These are phyloP conservation scores for Cryptosporidium parvum DNA, from an alignment of 169 alveolate species.

Conservation along the genomic window DNA sequence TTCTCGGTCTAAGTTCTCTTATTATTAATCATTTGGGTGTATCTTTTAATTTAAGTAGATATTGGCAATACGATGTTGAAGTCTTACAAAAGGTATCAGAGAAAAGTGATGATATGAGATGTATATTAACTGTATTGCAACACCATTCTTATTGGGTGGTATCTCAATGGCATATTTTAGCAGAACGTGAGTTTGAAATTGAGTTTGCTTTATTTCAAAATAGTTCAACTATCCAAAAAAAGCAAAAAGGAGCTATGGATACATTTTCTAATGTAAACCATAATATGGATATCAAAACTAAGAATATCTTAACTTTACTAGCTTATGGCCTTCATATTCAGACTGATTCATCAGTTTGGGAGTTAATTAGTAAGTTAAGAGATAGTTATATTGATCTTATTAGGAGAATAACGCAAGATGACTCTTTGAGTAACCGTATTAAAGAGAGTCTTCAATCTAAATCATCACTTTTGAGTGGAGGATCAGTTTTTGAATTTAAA, in stretches of 20 bases:
- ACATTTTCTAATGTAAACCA: not conserved
- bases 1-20: not conserved
- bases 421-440: not conserved
- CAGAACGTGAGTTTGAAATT: slow-evolving; percentile 67
- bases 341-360: slow-evolving; percentile 58
- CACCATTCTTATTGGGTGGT: slow-evolving; percentile 66
- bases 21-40: not conserved
- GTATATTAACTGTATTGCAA: slow-evolving; percentile 65
- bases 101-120: slow-evolving; percentile 39
- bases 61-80: slow-evolving; percentile 58
- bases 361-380: slow-evolving; percentile 16
- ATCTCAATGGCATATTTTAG: slow-evolving; percentile 70
- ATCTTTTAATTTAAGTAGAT: slow-evolving; percentile 30
- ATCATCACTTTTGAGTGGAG: not conserved
- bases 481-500: slow-evolving; percentile 17
- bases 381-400: not conserved
- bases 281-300: slow-evolving; percentile 19
- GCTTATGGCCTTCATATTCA: slow-evolving; percentile 59
- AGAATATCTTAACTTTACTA: slow-evolving; percentile 23
- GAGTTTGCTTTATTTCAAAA: slow-evolving; percentile 71
- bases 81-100: slow-evolving; percentile 32
- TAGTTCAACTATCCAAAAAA: not conserved
- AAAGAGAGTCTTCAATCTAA: not conserved
- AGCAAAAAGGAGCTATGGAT: not conserved
- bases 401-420: not conserved